Evolutionary conservation across 1,139 yeast genomes (phyloP).

Genomic region (Dujonia santamariae): DNA sequence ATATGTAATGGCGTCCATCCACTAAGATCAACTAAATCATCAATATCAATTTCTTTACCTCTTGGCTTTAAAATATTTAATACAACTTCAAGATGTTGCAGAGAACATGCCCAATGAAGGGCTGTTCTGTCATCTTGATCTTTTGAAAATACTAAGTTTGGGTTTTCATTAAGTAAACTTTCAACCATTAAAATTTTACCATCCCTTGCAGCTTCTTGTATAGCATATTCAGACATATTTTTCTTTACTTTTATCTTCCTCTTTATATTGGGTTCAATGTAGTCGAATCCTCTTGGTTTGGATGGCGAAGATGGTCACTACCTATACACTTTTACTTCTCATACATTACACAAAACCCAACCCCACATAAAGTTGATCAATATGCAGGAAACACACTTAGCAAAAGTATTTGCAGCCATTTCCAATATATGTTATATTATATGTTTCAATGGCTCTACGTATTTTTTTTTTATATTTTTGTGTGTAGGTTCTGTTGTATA

Average conservation of each 20-base stretch:
- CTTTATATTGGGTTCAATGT: neutral
- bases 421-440: too few species aligned
- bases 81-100: constrained; percentile 54
- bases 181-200: constrained; percentile 49
- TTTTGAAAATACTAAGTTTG: constrained; percentile 38
- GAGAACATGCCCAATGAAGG: constrained; percentile 86
- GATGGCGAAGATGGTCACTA: too few species aligned
- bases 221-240: constrained; percentile 16
- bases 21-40: constrained; percentile 64
- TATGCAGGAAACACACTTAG: too few species aligned
- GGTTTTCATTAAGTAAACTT: constrained; percentile 45
- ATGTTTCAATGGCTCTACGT: too few species aligned
- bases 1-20: constrained; percentile 92
- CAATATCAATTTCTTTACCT: constrained; percentile 50
- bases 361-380: too few species aligned
- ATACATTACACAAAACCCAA: neutral
- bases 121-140: constrained; percentile 84
- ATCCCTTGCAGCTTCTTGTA: constrained; percentile 62
- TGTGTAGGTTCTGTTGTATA: neutral
- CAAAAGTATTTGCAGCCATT: too few species aligned
- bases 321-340: neutral
- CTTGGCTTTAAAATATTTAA: constrained; percentile 44
- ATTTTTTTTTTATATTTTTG: neutral
- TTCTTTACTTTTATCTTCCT: constrained; percentile 6
- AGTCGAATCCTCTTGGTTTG: too few species aligned